Conservation (phyloP, 768 basidiomycete genomes). For the Rhizopogon rudus region DNA sequence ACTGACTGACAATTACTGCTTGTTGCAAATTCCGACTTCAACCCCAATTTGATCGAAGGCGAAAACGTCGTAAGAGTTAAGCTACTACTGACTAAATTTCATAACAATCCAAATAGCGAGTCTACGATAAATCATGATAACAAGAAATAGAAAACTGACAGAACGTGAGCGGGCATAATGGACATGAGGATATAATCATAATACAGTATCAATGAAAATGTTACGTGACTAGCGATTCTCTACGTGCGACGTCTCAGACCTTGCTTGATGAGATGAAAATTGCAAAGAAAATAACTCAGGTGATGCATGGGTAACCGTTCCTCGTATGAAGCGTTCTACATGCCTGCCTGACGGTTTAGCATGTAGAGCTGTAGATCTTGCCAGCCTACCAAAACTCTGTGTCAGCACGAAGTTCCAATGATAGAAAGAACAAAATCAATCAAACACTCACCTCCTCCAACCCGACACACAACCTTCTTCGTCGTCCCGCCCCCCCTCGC, state of each 20-base stretch:
- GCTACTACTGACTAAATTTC: background rate
- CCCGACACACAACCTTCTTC: conserved; percentile 90
- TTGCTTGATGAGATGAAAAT: background rate
- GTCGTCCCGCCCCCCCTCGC: conserved; percentile 41
- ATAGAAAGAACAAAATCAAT: background rate
- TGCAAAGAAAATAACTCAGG: conserved; percentile 2
- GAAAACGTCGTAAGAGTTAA: no score
- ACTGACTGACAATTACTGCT: no score
- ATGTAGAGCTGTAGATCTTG: conserved; percentile 76
- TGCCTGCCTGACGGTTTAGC: conserved; percentile 69
- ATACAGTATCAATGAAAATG: background rate
- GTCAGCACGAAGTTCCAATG: background rate
- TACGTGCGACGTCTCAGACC: background rate
- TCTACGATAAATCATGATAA: background rate
- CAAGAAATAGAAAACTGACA: background rate
- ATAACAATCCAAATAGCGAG: background rate
- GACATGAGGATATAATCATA: conserved; percentile 1
- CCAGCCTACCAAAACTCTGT: conserved; percentile 48
- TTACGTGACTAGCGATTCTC: background rate
- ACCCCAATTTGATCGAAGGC: no score
- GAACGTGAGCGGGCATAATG: background rate
- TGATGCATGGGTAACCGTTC: background rate
- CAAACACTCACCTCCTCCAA: conserved; percentile 68
- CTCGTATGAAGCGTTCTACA: conserved; percentile 28
- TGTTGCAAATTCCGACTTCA: no score